phyloP scores from a whole-genome alignment of 1,284 basidiomycete species.

The Leccinum pallidistipes region DNA sequence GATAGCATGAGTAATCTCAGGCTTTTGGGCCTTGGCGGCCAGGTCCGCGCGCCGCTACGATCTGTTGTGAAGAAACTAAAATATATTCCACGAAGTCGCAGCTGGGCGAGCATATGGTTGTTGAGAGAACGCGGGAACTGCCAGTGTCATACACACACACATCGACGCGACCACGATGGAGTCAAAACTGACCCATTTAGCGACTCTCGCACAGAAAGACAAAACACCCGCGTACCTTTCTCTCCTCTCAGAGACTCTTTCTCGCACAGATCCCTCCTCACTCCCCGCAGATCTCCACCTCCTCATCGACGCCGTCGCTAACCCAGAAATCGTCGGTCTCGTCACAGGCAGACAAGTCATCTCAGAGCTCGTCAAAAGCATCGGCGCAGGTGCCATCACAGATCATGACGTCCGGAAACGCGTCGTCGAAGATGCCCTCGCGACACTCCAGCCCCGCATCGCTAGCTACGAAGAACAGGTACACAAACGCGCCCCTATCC shows the following conservation, averaged over 20 bases:
- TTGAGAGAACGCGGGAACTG: too few relatives aligned
- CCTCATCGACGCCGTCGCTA: slow-evolving; percentile 74
- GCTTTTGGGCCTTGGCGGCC: too few relatives aligned
- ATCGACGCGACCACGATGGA: slow-evolving; percentile 49
- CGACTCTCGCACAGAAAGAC: slow-evolving; percentile 76
- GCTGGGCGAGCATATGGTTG: too few relatives aligned
- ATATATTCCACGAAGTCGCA: too few relatives aligned
- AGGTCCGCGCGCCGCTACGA: too few relatives aligned
- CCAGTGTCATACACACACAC: too few relatives aligned
- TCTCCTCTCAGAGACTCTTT: slow-evolving; percentile 56
- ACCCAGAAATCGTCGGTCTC: slow-evolving; percentile 76
- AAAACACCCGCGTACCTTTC: slow-evolving; percentile 75
- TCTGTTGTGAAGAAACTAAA: too few relatives aligned
- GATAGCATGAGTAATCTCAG: background rate
- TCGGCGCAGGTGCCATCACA: slow-evolving; percentile 56
- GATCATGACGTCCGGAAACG: slow-evolving; percentile 61
- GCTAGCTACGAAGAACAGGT: slow-evolving; percentile 96
- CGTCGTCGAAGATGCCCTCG: slow-evolving; percentile 72
- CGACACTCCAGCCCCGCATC: slow-evolving; percentile 70
- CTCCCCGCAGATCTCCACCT: slow-evolving; percentile 58
- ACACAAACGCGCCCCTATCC: slow-evolving; percentile 9
- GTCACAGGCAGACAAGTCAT: slow-evolving; percentile 86
- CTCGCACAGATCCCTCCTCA: slow-evolving; percentile 44
- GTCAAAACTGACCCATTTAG: slow-evolving; percentile 57
- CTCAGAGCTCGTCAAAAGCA: slow-evolving; percentile 71